Conservation (phyloP, 139 green algal species). For the Yamagishiella unicocca region DNA sequence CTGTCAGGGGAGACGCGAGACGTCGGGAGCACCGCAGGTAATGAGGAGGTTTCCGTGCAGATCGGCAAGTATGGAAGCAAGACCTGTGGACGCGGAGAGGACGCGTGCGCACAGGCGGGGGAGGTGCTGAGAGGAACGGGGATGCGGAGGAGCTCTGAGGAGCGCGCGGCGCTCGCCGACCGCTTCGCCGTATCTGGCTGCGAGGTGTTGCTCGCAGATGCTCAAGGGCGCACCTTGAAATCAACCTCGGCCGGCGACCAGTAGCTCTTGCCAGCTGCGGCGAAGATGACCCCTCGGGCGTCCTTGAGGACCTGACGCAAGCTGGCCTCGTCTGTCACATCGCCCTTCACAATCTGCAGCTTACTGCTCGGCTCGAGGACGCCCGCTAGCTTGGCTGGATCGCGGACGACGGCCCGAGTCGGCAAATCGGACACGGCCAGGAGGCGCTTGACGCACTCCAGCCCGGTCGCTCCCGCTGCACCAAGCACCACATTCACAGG, state of each 20-base stretch:
- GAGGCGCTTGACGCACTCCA: conserved; percentile 69
- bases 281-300: conserved; percentile 65
- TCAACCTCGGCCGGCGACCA: conserved; percentile 69
- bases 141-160: no score
- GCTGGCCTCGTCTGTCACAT: conserved; percentile 62
- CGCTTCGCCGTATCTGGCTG: no score
- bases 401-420: conserved; percentile 52
- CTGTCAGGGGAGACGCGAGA: no score
- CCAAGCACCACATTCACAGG: conserved; percentile 69
- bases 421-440: conserved; percentile 27
- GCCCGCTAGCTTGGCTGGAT: conserved; percentile 51
- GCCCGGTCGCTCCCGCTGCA: conserved; percentile 68
- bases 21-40: no score
- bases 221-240: conserved; percentile 50
- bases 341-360: conserved; percentile 60
- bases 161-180: no score
- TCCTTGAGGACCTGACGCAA: neutral
- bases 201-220: no score
- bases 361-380: conserved; percentile 18
- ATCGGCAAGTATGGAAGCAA: no score
- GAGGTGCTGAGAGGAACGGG: no score
- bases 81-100: no score
- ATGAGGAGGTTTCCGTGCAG: no score
- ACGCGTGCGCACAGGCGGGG: no score
- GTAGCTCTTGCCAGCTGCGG: conserved; percentile 66